Conservation (phyloP, 495 filamentous ascomycete genomes). For the Tuber magnatum region DNA sequence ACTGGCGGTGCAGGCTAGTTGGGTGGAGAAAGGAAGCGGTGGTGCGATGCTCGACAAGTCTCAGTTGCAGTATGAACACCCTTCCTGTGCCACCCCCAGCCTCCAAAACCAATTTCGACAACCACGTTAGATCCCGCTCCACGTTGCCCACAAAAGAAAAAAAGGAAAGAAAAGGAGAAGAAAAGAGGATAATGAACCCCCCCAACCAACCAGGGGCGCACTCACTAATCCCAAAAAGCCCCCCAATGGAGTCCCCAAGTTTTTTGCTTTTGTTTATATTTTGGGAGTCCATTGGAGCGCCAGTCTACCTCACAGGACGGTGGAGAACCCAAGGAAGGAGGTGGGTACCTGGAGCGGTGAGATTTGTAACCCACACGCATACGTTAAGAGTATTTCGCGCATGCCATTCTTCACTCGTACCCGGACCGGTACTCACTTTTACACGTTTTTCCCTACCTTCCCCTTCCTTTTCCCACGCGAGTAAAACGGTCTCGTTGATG, state of each 20-base stretch:
- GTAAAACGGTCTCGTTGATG: neutral
- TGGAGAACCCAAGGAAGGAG: neutral
- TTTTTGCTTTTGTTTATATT: neutral
- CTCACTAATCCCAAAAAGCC: neutral
- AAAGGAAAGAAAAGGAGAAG: neutral
- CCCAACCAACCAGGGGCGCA: neutral
- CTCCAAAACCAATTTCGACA: neutral
- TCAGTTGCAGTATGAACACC: neutral
- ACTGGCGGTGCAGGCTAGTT: neutral
- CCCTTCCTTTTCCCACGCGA: neutral
- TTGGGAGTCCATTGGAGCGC: neutral
- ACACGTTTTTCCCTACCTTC: neutral
- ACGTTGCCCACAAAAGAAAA: neutral
- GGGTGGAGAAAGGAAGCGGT: neutral
- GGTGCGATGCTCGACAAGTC: neutral
- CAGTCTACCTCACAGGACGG: neutral
- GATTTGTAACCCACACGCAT: neutral
- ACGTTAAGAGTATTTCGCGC: neutral
- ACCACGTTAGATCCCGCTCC: slow-evolving; percentile 4
- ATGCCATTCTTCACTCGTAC: neutral
- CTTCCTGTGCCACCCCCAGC: neutral
- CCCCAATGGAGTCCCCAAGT: neutral
- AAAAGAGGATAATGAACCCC: neutral
- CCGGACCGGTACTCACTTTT: neutral
- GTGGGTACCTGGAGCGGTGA: neutral